Conservation (phyloP, 1,139 yeast genomes). For the Meyerozyma elateridarum region DNA sequence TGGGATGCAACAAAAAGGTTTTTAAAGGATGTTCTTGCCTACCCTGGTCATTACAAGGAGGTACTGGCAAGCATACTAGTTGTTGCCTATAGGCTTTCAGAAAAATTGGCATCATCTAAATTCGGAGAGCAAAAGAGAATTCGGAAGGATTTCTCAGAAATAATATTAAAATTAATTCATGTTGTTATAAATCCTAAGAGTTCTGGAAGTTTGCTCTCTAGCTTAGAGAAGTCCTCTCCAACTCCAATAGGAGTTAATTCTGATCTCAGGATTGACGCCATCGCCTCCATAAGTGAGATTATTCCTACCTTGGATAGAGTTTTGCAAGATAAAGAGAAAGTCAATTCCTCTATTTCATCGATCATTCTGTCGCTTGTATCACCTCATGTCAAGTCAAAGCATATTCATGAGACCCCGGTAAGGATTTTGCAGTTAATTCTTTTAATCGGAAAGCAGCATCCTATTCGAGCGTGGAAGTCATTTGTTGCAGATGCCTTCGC, state of each 20-base stretch:
- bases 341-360: constrained; percentile 35
- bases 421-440: constrained; percentile 37
- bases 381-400: constrained; percentile 42
- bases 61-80: constrained; percentile 50
- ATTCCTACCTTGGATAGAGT: constrained; percentile 39
- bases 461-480: constrained; percentile 48
- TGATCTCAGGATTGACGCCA: constrained; percentile 21
- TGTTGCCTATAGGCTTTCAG: constrained; percentile 47
- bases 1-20: constrained; percentile 58
- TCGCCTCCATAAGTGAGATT: constrained; percentile 30
- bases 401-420: constrained; percentile 24
- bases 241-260: constrained; percentile 6
- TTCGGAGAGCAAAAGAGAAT: constrained; percentile 58
- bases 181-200: constrained; percentile 7
- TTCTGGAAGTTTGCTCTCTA: background rate
- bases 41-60: constrained; percentile 43
- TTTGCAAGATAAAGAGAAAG: constrained; percentile 51
- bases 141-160: constrained; percentile 64
- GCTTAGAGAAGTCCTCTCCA: background rate
- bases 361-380: constrained; percentile 41
- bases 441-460: constrained; percentile 29
- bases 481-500: constrained; percentile 48
- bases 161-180: constrained; percentile 29
- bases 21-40: constrained; percentile 51
- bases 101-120: constrained; percentile 53